Evolutionary conservation across 1,139 yeast genomes (phyloP).

Genomic region (Meyerozyma athensensis): DNA sequence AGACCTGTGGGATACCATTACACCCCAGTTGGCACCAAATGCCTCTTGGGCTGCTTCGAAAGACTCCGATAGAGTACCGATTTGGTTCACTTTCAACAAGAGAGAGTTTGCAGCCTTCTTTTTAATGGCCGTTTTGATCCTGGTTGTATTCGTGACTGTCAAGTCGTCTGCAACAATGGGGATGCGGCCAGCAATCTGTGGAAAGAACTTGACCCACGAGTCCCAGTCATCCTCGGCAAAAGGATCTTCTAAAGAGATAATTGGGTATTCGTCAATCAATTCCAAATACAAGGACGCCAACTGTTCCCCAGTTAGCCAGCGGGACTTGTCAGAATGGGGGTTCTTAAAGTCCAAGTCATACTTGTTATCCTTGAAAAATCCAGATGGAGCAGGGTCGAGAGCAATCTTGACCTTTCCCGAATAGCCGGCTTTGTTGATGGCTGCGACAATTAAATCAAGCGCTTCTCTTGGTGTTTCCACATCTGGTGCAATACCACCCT

Average conservation of each 20-base stretch:
- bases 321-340: conserved; percentile 7
- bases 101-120: conserved; percentile 17
- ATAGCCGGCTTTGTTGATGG: conserved; percentile 6
- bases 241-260: conserved; percentile 11
- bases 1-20: conserved; percentile 18
- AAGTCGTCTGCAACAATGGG: conserved; percentile 16
- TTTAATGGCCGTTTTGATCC: conserved; percentile 18
- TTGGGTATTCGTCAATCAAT: conserved; percentile 6
- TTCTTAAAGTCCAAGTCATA: conserved; percentile 8
- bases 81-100: conserved; percentile 18
- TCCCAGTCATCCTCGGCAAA: conserved; percentile 17
- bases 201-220: conserved; percentile 5
- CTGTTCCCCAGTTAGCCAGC: conserved; percentile 6
- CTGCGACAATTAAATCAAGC: conserved; percentile 5
- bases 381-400: conserved; percentile 7
- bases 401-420: conserved; percentile 5
- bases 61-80: conserved; percentile 16
- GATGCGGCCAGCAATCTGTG: neutral
- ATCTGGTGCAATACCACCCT: conserved; percentile 8
- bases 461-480: conserved; percentile 5
- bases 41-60: conserved; percentile 17
- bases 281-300: conserved; percentile 5
- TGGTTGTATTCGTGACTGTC: conserved; percentile 17
- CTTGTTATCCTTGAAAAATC: conserved; percentile 6
- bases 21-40: conserved; percentile 16